phyloP scores from a whole-genome alignment of 345 rosid genomes.

The Populus alba region DNA sequence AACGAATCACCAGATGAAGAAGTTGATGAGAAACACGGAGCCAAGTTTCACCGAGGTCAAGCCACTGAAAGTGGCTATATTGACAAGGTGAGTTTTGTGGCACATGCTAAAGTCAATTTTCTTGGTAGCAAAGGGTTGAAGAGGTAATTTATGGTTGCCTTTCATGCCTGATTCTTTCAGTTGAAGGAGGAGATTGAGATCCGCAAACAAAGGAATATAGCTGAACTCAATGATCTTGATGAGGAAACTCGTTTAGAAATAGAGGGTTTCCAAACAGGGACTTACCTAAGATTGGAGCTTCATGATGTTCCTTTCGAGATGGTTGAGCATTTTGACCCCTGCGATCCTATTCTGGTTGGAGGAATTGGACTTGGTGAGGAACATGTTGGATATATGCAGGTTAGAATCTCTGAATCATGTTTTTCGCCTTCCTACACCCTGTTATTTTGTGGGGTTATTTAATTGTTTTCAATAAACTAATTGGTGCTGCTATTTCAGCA shows the following conservation, averaged over 20 bases:
- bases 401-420: conserved; percentile 19
- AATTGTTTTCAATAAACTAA: not conserved
- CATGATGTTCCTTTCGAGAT: conserved; percentile 91
- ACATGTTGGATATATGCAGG: conserved; percentile 95
- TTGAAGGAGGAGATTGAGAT: conserved; percentile 83
- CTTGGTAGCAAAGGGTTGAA: not conserved
- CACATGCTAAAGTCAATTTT: not conserved
- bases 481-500: not conserved
- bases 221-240: conserved; percentile 76
- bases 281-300: conserved; percentile 81
- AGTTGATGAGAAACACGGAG: conserved; percentile 43
- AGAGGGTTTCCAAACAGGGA: conserved; percentile 84
- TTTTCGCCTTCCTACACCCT: not conserved
- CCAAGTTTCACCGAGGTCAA: conserved; percentile 39
- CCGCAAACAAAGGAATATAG: conserved; percentile 70
- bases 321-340: conserved; percentile 89
- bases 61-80: conserved; percentile 56
- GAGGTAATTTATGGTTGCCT: conserved; percentile 23
- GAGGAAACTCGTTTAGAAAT: conserved; percentile 72
- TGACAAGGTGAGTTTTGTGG: conserved; percentile 59
- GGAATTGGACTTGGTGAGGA: conserved; percentile 91
- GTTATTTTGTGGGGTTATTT: not conserved
- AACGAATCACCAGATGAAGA: conserved; percentile 64
- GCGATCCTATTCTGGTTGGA: conserved; percentile 80
- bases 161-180: conserved; percentile 41